phyloP scores from a whole-genome alignment of 805 yeast genomes.

The Yamadazyma philogaea region DNA sequence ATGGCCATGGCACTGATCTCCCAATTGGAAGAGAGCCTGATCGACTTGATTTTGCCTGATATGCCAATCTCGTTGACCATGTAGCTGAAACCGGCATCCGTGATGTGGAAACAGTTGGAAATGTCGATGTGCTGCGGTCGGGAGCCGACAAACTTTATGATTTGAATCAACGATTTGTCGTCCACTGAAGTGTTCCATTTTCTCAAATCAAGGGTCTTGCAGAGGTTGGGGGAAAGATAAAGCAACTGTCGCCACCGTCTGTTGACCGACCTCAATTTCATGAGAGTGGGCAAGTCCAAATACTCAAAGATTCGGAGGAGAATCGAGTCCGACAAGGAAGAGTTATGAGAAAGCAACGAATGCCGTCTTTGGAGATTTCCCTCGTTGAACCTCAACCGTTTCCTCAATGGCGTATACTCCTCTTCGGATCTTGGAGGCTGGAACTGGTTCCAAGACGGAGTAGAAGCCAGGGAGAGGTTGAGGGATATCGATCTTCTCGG shows the following conservation, averaged over 20 bases:
- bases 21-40: conserved; percentile 71
- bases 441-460: conserved; percentile 6
- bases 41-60: conserved; percentile 50
- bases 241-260: conserved; percentile 67
- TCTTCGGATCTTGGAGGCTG: conserved; percentile 7
- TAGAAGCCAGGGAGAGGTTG: conserved; percentile 5
- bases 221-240: conserved; percentile 53
- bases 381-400: conserved; percentile 46
- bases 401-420: conserved; percentile 46
- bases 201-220: conserved; percentile 51
- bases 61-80: conserved; percentile 71
- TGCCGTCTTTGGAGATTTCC: conserved; percentile 48
- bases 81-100: conserved; percentile 71
- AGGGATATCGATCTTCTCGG: conserved; percentile 8
- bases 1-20: conserved; percentile 78
- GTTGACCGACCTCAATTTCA: conserved; percentile 58
- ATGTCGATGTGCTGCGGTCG: conserved; percentile 60
- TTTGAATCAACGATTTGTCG: conserved; percentile 54
- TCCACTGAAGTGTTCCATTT: conserved; percentile 61
- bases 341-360: conserved; percentile 49
- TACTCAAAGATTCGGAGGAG: conserved; percentile 51
- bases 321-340: conserved; percentile 61
- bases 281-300: conserved; percentile 54
- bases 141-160: conserved; percentile 68
- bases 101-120: conserved; percentile 72